A percentile compares a stretch with the other conserved stretches of the same genome.
Conservation (phyloP, 2,329 filamentous ascomycete species). For the Fusarium lyarnte region DNA sequence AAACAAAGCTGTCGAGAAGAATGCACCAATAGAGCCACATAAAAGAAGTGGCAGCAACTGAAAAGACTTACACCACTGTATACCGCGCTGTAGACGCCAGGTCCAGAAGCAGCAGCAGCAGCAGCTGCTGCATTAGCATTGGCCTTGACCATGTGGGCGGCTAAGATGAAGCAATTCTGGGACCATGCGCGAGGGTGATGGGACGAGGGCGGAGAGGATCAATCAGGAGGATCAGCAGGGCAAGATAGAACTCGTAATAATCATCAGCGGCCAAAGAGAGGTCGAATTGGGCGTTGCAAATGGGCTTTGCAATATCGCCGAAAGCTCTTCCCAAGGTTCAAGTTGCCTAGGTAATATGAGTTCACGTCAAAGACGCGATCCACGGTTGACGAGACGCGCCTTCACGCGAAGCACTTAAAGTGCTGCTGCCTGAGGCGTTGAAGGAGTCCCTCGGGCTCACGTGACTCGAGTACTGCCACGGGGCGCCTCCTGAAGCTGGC, state of each 20-base stretch:
- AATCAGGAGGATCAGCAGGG: neutral
- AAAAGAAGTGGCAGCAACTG: neutral
- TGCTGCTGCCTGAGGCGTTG: slow-evolving; percentile 49
- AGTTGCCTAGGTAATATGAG: slow-evolving; percentile 43
- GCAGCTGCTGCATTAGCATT: slow-evolving; percentile 43
- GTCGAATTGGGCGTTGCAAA: slow-evolving; percentile 21
- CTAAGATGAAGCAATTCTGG: slow-evolving; percentile 33
- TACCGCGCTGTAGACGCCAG: slow-evolving; percentile 73
- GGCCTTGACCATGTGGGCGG: slow-evolving; percentile 59
- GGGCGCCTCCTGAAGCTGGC: slow-evolving; percentile 41
- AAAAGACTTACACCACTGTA: slow-evolving; percentile 70
- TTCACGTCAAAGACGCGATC: slow-evolving; percentile 52
- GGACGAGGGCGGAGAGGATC: neutral
- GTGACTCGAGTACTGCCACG: slow-evolving; percentile 44
- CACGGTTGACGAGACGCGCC: slow-evolving; percentile 48
- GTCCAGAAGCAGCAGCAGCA: slow-evolving; percentile 53
- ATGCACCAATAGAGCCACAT: neutral
- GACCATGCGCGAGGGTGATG: slow-evolving; percentile 28
- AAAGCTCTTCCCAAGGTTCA: slow-evolving; percentile 39
- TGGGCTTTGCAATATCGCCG: slow-evolving; percentile 13
- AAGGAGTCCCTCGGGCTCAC: slow-evolving; percentile 34
- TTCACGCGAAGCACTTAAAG: slow-evolving; percentile 52
- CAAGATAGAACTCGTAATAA: neutral
- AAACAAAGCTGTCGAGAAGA: neutral
- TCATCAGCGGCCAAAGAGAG: slow-evolving; percentile 11